Base-by-base conservation (phyloP, 306 rosid genomes). In the Abrus pulchellus region DNA sequence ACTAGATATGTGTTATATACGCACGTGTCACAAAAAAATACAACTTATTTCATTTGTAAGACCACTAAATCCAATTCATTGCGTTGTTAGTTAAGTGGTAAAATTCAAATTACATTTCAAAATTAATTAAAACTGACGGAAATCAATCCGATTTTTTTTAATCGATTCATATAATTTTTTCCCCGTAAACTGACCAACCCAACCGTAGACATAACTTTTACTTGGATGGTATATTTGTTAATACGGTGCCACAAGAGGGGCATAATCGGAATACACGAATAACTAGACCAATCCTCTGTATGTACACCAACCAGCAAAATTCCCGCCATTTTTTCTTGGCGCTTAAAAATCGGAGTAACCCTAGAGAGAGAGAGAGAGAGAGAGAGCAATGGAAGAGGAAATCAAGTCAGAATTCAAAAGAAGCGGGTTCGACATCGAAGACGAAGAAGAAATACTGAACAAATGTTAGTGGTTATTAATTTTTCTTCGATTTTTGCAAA, bases 351-450 rank as follows among this genome's bases (percentile, higher is more conserved):
- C 76, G 27, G 77, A 81, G 38, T 81, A 92, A 90, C 94, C 94
- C 94, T 88, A 88, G 87, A 79, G 34, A 70, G 70, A 72, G 79
- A 40, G 61, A 63, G 83, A 75, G 77, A 49, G 48, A 60, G 83
- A 75, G 77, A 49, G 48, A 60, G 83, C 82, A 76, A 93, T 95
- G 97, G 97, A 93, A 74, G 98, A 86, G 38, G 92, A 93, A 82
- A 91, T 95, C 74, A 87, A 87, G 52, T 86, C 82, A 29, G 96
- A 88, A 60, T 93, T 95, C 90, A 74, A 69, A 83, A 78, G 77
- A 45, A 76, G 66, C 9, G 84, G 88, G 9, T 95, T 95, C 85
- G 43, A 60, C 30, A 80, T 95, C 62, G 96, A 88, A 1, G 91
- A 90, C 44, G 97, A 93, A 80, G 89, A 89, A 62, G 97, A 93